Evolutionary conservation across 1,139 yeast genomes (phyloP), one percentile per base, ranked within the genome.

Genomic region (Pichia cactophila): DNA sequence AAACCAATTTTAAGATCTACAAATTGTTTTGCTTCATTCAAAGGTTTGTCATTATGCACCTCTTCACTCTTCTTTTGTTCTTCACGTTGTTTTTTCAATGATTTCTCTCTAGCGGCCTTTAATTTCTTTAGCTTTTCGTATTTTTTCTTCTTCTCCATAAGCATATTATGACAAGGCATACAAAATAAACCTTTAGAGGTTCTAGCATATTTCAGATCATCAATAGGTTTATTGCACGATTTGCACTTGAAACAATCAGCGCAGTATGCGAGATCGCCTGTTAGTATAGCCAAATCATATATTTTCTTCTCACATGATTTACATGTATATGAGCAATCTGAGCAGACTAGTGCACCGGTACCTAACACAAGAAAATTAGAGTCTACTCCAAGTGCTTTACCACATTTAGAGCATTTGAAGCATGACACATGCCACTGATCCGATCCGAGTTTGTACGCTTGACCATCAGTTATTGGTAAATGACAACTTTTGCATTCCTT

Each of bases 371-470:
- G 72, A 64, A 94, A 86, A 65, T 89, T 89, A 39, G 95, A 84
- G 63, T 89, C 85, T 58, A 95, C 86, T 33, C 95, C 96, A 51
- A 92, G 71, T 43, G 83, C 77, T 56, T 79, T 75, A 41, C 77
- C 74, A 67, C 98, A 92, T 58, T 85, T 84, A 51, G 94, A 84
- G 67, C 98, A 92, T 49, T 82, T 77, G 68, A 92, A 94, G 67
- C 97, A 92, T 55, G 84, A 80, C 50, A 88, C 86, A 65, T 92
- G 98, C 98, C 98, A 92, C 58, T 96, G 79, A 64, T 88, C 92
- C 47, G 86, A 95, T 28, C 96, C 96, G 49, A 84, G 66, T 61
- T 85, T 92, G 60, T 84, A 85, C 6, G 92, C 92, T 58, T 85
- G 92, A 26, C 90, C 92, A 56, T 83, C 87, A 20, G 73, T 71